These are phyloP conservation scores for Serendipita sp. DNA, from an alignment of 768 basidiomycete genomes.

Conservation along the genomic window DNA sequence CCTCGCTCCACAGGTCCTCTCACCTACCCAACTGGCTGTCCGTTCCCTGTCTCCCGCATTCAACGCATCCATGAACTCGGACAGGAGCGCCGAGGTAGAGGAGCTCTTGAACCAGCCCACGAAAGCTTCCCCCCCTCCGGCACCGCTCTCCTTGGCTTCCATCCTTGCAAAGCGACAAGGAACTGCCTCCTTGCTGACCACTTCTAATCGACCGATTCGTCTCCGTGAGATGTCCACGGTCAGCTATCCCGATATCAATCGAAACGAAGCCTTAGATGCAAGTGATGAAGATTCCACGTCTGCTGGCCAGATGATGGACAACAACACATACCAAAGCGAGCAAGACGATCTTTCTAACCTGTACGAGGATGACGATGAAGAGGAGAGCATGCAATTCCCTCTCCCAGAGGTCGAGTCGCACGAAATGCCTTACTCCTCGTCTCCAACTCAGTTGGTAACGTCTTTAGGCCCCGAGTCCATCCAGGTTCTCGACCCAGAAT, in stretches of 20 bases:
- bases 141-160: not conserved
- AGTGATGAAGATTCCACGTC: not conserved
- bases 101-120: not conserved
- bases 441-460: not conserved
- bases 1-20: not conserved
- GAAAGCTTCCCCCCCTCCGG: not conserved
- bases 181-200: not conserved
- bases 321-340: not conserved
- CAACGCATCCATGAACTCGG: not conserved
- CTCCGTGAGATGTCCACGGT: conserved; percentile 2
- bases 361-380: not conserved
- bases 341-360: not conserved
- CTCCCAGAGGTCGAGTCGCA: not conserved
- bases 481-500: not conserved
- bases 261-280: not conserved
- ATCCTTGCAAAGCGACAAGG: conserved; percentile 1
- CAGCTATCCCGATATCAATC: conserved; percentile 1
- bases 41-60: not conserved
- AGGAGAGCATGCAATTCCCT: not conserved
- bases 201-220: not conserved
- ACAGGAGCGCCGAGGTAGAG: not conserved
- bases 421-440: not conserved
- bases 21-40: not conserved
- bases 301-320: not conserved
- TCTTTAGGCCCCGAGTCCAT: not conserved